Conservation (phyloP, 352 stramenopile species). For the Thalassiosira livingstoniorum region DNA sequence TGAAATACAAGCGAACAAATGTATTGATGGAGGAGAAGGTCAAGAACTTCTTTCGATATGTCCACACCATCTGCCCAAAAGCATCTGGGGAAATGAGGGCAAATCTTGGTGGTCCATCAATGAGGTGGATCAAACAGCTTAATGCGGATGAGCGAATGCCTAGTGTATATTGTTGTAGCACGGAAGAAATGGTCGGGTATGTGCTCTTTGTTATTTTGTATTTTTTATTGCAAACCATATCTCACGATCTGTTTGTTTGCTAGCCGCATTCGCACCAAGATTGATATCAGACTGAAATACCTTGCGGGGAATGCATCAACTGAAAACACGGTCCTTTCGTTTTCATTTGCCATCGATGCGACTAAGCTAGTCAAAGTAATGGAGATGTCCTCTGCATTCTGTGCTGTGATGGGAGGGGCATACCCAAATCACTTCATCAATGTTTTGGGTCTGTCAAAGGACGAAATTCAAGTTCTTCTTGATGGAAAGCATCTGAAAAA, state of each 20-base stretch:
- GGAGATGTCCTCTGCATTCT: constrained; percentile 18
- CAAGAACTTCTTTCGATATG: constrained; percentile 29
- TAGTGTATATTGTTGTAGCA: background rate
- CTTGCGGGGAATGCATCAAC: no score
- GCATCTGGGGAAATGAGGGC: background rate
- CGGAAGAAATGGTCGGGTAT: background rate
- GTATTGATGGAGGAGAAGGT: background rate
- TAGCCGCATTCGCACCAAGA: no score
- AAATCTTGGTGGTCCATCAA: constrained; percentile 13
- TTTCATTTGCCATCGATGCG: constrained; percentile 27
- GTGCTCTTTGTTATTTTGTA: background rate
- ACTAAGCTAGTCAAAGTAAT: constrained; percentile 27
- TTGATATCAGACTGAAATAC: no score
- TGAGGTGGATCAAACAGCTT: constrained; percentile 5
- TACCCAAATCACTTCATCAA: constrained; percentile 32
- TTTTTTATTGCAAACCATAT: background rate
- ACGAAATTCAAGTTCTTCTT: constrained; percentile 17
- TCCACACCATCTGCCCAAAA: background rate
- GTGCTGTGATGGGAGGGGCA: constrained; percentile 11
- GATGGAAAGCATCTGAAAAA: constrained; percentile 3
- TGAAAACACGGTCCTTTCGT: no score
- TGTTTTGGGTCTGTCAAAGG: background rate
- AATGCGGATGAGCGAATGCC: constrained; percentile 2
- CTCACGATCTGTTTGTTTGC: no score
- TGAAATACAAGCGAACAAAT: no score